Percentiles rank a stretch among this genome's conserved stretches.
phyloP scores from a whole-genome alignment of 805 yeast genomes.

The Yamadazyma akitaensis region DNA sequence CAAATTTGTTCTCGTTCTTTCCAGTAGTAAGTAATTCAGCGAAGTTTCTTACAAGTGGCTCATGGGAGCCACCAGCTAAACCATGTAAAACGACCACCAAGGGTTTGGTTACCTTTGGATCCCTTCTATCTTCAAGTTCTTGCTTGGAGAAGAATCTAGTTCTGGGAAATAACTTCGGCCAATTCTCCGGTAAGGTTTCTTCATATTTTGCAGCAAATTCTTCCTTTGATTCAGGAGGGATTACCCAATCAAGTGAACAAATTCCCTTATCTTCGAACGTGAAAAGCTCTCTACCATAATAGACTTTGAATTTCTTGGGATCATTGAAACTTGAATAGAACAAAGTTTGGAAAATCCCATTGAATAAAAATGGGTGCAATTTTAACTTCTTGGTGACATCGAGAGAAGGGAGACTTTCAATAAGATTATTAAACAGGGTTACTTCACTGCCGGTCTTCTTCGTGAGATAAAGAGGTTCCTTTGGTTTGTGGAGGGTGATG shows the following conservation, averaged over 20 bases:
- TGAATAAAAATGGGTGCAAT: conserved; percentile 61
- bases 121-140: conserved; percentile 37
- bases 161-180: conserved; percentile 43
- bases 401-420: neutral
- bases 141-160: conserved; percentile 49
- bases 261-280: conserved; percentile 63
- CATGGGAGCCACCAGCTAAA: conserved; percentile 83
- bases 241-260: conserved; percentile 69
- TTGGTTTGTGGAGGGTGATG: conserved; percentile 22
- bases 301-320: conserved; percentile 50
- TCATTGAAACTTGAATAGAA: conserved; percentile 57
- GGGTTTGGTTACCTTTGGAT: conserved; percentile 37
- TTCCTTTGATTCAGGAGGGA: conserved; percentile 18
- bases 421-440: neutral
- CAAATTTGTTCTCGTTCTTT: conserved; percentile 43
- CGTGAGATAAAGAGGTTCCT: conserved; percentile 5
- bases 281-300: conserved; percentile 71
- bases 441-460: neutral
- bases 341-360: conserved; percentile 77
- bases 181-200: conserved; percentile 33
- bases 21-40: conserved; percentile 38
- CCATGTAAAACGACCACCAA: conserved; percentile 71
- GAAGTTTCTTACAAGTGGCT: conserved; percentile 64
- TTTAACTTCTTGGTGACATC: conserved; percentile 33
- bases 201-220: conserved; percentile 23